Percentiles rank a stretch among this genome's conserved stretches.
Evolutionary conservation across 768 basidiomycete genomes (phyloP).

Genomic region (Boletus subcaerulescens): DNA sequence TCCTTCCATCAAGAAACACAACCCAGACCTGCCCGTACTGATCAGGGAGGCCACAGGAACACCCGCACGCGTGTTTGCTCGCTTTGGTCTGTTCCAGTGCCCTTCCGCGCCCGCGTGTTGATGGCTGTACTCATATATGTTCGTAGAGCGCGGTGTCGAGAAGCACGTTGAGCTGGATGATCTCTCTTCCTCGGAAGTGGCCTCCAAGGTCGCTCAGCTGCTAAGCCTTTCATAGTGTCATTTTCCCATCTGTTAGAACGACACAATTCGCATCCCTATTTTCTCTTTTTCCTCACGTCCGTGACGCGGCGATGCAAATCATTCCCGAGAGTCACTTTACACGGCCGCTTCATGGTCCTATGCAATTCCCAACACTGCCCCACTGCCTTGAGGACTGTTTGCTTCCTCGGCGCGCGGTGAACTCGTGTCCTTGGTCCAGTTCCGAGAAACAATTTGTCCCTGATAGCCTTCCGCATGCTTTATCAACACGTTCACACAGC

Average conservation of each 20-base stretch:
- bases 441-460: conserved; percentile 4
- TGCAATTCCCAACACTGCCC: conserved; percentile 11
- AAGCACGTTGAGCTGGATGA: conserved; percentile 78
- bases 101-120: conserved; percentile 6
- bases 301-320: neutral
- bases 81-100: conserved; percentile 64
- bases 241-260: neutral
- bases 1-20: conserved; percentile 72
- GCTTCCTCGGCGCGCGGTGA: conserved; percentile 10
- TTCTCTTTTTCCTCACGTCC: neutral
- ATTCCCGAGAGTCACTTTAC: neutral
- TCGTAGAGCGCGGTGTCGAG: conserved; percentile 74
- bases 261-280: conserved; percentile 5
- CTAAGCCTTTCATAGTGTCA: conserved; percentile 34
- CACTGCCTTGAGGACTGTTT: conserved; percentile 21
- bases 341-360: neutral
- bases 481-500: neutral
- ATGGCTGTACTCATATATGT: conserved; percentile 14
- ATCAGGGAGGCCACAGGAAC: conserved; percentile 79
- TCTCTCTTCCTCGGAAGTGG: conserved; percentile 68
- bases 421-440: conserved; percentile 17
- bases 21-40: conserved; percentile 82
- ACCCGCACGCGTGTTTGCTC: conserved; percentile 78
- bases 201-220: conserved; percentile 64
- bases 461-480: neutral